Base-by-base conservation (phyloP, 495 filamentous ascomycete species). In the Aspergillus taichungensis region DNA sequence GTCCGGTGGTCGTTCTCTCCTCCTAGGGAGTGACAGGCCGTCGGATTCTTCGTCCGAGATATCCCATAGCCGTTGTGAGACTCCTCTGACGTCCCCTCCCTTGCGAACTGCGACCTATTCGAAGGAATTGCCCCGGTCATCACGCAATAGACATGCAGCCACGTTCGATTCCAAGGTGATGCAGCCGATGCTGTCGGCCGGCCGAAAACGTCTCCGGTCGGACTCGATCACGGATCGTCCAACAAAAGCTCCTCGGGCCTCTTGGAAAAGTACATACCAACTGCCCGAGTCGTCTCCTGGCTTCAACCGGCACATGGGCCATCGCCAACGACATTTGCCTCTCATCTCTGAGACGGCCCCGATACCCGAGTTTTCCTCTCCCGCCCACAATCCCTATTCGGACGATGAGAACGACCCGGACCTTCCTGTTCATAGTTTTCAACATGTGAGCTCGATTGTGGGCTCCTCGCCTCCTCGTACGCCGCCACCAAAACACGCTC, bases 231-330 rank as follows among this genome's bases (percentile, higher is more conserved):
- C 69, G 6, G 77, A 75, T 53, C 73, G 74, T 45, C 75, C 76
- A 11, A 72, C 74, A 52, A 75, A 76, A 45, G 61, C 64, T n/a
- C 63, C 72, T 27, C 74, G 79, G 41, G 50, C 66, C 1, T 79
- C 82, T 0, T 92, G 86, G 87, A 89, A 86, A 60, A 77, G 71
- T 49, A 69, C 77, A 18, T 78, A 85, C 54, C 80, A 81, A 55
- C 69, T 90, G 29, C 79, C 86, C 10, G 80, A 91, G 60, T 94
- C 88, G 5, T 94, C 90, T 1, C 89, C 90, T 6, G 77, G 83
- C 46, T 57, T 67, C 48, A 59, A 49, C 42, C 64, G 62, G 13
- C 63, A 58, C 46, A 47, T 43, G 9, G 34, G 47, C 18, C 41
- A 37, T 18, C 62, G 60, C 40, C 82, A 82, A 48, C 76, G 72